Percentiles rank a stretch among this genome's conserved stretches.
Evolutionary conservation across 2,329 filamentous ascomycete species (phyloP).

Genomic region (Botrytis sinoallii): DNA sequence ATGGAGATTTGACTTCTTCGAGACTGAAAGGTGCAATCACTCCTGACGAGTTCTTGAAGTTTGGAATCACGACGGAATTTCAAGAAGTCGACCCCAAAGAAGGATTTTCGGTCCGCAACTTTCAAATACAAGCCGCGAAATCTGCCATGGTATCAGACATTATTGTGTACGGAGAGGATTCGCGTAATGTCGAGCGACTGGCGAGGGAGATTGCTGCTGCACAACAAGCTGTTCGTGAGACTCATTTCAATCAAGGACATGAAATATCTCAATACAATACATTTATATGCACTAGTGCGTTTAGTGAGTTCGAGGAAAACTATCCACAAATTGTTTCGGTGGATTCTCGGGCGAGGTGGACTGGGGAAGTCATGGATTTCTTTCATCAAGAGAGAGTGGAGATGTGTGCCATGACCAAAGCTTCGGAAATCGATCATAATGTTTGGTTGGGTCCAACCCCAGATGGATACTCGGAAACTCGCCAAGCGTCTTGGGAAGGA

Average conservation of each 20-base stretch:
- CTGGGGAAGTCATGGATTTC: constrained; percentile 81
- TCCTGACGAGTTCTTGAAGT: constrained; percentile 67
- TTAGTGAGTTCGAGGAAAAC: constrained; percentile 67
- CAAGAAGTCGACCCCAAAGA: constrained; percentile 80
- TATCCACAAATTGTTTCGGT: constrained; percentile 71
- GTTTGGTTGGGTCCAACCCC: constrained; percentile 89
- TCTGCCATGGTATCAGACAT: constrained; percentile 86
- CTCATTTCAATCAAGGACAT: constrained; percentile 55
- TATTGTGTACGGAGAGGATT: constrained; percentile 80
- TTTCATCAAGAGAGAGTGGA: constrained; percentile 83
- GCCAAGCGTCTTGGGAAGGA: constrained; percentile 43
- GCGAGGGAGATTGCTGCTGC: constrained; percentile 69
- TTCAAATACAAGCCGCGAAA: constrained; percentile 93
- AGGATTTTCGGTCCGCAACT: constrained; percentile 94
- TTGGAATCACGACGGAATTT: constrained; percentile 52
- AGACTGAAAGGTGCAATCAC: constrained; percentile 85
- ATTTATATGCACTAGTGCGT: constrained; percentile 67
- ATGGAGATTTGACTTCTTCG: constrained; percentile 69
- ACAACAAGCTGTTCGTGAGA: constrained; percentile 70
- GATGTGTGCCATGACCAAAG: constrained; percentile 90
- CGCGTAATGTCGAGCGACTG: constrained; percentile 58
- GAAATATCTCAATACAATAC: constrained; percentile 73
- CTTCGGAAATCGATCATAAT: constrained; percentile 84
- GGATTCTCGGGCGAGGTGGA: constrained; percentile 67
- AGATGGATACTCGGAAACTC: constrained; percentile 50